A percentile compares a stretch with the other conserved stretches of the same genome.
These are phyloP conservation scores for Ligustrum vulgare DNA, from an alignment of 257 asterid genomes.

Conservation along the genomic window DNA sequence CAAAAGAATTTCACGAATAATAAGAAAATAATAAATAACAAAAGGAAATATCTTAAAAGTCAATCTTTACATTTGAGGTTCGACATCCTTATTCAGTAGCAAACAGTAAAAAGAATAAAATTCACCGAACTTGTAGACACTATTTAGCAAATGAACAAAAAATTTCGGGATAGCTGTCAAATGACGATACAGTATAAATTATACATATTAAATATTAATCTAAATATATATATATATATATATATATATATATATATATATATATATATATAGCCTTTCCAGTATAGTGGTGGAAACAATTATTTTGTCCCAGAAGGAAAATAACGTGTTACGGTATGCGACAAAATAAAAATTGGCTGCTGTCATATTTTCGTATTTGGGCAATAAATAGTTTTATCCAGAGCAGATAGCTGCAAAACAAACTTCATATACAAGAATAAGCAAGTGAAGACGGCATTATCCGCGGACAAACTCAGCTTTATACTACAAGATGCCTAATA, in stretches of 20 bases:
- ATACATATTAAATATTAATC: not conserved
- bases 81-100: not conserved
- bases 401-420: not conserved
- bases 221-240: not conserved
- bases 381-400: not conserved
- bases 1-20: not conserved
- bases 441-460: not conserved
- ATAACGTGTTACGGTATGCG: not conserved
- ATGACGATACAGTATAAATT: not conserved
- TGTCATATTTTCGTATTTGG: not conserved
- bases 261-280: not conserved
- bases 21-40: not conserved
- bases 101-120: too few species aligned
- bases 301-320: not conserved
- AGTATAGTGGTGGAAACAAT: not conserved
- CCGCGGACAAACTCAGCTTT: not conserved
- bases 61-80: not conserved
- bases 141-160: too few species aligned
- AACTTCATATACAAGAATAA: not conserved
- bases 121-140: not conserved
- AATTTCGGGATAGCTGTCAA: not conserved
- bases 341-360: not conserved
- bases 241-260: not conserved
- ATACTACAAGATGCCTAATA: not conserved
- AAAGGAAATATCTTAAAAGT: not conserved